A percentile compares a stretch with the other conserved stretches of the same genome.
These are phyloP conservation scores for Neoboletus magnificus DNA, from an alignment of 768 basidiomycete genomes.

Conservation along the genomic window DNA sequence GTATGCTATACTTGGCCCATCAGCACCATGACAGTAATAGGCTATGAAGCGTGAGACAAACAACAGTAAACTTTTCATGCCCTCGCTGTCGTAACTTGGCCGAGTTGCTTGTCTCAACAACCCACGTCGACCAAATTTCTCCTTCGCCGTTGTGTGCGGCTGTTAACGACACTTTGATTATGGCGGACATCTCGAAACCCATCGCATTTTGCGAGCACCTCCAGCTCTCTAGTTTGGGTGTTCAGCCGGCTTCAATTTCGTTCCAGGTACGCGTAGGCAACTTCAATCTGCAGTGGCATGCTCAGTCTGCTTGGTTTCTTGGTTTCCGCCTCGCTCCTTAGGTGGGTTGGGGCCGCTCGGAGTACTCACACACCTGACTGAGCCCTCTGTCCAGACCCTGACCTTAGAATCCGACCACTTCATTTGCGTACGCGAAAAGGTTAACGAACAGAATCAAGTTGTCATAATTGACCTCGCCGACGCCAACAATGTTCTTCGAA, in stretches of 20 bases:
- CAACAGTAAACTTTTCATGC: slow-evolving; percentile 28
- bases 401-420: slow-evolving; percentile 98
- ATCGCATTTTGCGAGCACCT: slow-evolving; percentile 89
- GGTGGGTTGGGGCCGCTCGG: slow-evolving; percentile 14
- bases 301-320: slow-evolving; percentile 14
- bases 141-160: slow-evolving; percentile 15
- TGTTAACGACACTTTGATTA: slow-evolving; percentile 20
- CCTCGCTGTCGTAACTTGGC: slow-evolving; percentile 12
- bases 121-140: slow-evolving; percentile 19
- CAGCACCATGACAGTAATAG: neutral
- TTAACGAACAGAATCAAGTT: slow-evolving; percentile 94
- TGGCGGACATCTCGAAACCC: slow-evolving; percentile 51
- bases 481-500: slow-evolving; percentile 93
- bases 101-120: slow-evolving; percentile 18
- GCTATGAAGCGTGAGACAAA: slow-evolving; percentile 27
- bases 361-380: neutral
- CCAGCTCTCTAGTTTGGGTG: slow-evolving; percentile 91
- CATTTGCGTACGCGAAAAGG: slow-evolving; percentile 96
- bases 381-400: slow-evolving; percentile 59
- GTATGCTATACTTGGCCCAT: neutral
- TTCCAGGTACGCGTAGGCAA: slow-evolving; percentile 74
- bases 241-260: slow-evolving; percentile 95
- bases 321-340: slow-evolving; percentile 2
- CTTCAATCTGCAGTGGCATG: slow-evolving; percentile 4
- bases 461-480: slow-evolving; percentile 98